Conservation (phyloP, 2,329 filamentous ascomycete species). For the Cyphellophora attinorum region DNA sequence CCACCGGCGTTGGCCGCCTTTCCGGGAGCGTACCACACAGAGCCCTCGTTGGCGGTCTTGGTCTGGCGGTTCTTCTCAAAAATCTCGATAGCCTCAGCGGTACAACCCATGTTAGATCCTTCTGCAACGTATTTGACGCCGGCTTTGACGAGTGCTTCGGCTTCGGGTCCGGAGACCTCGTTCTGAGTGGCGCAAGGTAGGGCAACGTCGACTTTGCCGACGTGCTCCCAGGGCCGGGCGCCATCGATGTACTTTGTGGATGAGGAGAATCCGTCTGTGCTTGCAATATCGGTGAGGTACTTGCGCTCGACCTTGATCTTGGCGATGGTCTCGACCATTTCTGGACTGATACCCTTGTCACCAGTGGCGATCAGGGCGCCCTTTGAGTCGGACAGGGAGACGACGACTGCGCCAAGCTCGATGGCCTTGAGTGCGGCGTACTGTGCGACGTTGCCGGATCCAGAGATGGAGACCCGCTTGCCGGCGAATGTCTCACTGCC, state of each 20-base stretch:
- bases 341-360: slow-evolving; percentile 63
- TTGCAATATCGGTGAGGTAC: slow-evolving; percentile 64
- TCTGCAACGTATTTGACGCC: slow-evolving; percentile 85
- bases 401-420: slow-evolving; percentile 84
- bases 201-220: slow-evolving; percentile 80
- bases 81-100: slow-evolving; percentile 83
- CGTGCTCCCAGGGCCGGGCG: slow-evolving; percentile 83
- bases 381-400: slow-evolving; percentile 89
- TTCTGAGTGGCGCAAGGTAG: slow-evolving; percentile 95
- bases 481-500: slow-evolving; percentile 77
- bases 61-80: slow-evolving; percentile 70
- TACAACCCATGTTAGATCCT: slow-evolving; percentile 98
- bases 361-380: slow-evolving; percentile 69
- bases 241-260: slow-evolving; percentile 81
- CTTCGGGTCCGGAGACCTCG: slow-evolving; percentile 89
- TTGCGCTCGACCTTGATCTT: slow-evolving; percentile 79
- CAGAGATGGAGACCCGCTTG: slow-evolving; percentile 92
- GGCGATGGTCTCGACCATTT: slow-evolving; percentile 70
- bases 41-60: slow-evolving; percentile 55
- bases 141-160: slow-evolving; percentile 64
- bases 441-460: slow-evolving; percentile 95
- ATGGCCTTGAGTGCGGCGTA: slow-evolving; percentile 94
- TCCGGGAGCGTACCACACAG: slow-evolving; percentile 95
- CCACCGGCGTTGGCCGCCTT: slow-evolving; percentile 97
- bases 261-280: slow-evolving; percentile 43